Conservation (phyloP, 441 rosid species). For the Geranium incanum region DNA sequence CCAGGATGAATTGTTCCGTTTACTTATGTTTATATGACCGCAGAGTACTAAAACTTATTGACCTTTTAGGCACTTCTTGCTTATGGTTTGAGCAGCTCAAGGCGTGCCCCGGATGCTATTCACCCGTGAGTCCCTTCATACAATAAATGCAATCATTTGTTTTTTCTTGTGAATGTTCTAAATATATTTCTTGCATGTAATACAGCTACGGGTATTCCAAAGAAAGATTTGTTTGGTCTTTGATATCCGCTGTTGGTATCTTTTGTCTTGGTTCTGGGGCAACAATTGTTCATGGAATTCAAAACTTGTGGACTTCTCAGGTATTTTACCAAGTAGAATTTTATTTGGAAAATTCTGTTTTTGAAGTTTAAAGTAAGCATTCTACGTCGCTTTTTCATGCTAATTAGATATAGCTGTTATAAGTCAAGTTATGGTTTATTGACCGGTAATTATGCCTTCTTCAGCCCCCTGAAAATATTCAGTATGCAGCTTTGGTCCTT, state of each 20-base stretch:
- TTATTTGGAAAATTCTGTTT: conserved; percentile 7
- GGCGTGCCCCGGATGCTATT: conserved; percentile 97
- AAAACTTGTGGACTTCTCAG: conserved; percentile 74
- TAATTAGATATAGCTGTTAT: conserved; percentile 8
- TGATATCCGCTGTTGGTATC: conserved; percentile 99
- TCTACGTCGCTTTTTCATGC: conserved; percentile 9
- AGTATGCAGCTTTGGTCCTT: conserved; percentile 86
- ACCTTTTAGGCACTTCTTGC: conserved; percentile 83
- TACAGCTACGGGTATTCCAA: conserved; percentile 92
- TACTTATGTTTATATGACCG: conserved; percentile 11
- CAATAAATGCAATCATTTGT: background rate
- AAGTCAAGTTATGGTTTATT: conserved; percentile 20
- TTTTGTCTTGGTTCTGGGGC: conserved; percentile 99
- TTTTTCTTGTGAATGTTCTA: conserved; percentile 17
- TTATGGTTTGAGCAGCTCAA: conserved; percentile 94
- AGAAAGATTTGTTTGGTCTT: conserved; percentile 98
- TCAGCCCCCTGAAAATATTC: conserved; percentile 78
- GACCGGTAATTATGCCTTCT: conserved; percentile 22
- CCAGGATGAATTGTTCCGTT: background rate
- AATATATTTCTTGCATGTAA: conserved; percentile 21
- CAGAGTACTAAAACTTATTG: conserved; percentile 33
- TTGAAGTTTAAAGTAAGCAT: background rate
- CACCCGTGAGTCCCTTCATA: conserved; percentile 68
- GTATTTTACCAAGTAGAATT: conserved; percentile 31
- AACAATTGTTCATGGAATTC: conserved; percentile 88